phyloP scores from a whole-genome alignment of 257 asterid species.

The Vinca minor region DNA sequence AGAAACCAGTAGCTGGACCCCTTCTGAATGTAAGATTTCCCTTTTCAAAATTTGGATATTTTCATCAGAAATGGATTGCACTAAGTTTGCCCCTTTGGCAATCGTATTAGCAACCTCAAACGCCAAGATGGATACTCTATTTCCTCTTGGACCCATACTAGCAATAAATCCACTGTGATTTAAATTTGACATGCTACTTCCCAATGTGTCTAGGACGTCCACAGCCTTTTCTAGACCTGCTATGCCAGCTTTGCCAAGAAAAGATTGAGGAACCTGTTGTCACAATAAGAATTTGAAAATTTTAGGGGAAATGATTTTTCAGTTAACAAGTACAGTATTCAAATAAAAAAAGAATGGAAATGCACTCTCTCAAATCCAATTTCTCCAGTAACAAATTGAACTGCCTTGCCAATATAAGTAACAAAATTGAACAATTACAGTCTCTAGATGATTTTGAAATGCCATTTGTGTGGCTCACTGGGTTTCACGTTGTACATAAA shows the following conservation, averaged over 20 bases:
- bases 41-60: conserved; percentile 57
- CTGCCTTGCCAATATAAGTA: background rate
- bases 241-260: conserved; percentile 92
- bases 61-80: conserved; percentile 81
- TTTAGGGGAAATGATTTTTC: background rate
- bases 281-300: conserved; percentile 22
- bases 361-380: background rate
- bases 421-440: background rate
- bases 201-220: conserved; percentile 89
- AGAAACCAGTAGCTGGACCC: conserved; percentile 69
- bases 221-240: conserved; percentile 91
- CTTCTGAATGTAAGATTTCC: conserved; percentile 79
- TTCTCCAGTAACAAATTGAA: conserved; percentile 2
- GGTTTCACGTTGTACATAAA: background rate
- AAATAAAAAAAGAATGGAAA: background rate
- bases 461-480: background rate
- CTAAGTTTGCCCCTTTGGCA: conserved; percentile 72
- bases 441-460: background rate
- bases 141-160: conserved; percentile 67
- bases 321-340: background rate
- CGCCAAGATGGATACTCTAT: conserved; percentile 64
- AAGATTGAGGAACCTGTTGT: conserved; percentile 83
- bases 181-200: conserved; percentile 95
- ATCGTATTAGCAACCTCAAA: conserved; percentile 97
- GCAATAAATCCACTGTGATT: conserved; percentile 78